Evolutionary conservation across 73 alveolate genomes (phyloP).

Genomic region (Urostyla sp.): DNA sequence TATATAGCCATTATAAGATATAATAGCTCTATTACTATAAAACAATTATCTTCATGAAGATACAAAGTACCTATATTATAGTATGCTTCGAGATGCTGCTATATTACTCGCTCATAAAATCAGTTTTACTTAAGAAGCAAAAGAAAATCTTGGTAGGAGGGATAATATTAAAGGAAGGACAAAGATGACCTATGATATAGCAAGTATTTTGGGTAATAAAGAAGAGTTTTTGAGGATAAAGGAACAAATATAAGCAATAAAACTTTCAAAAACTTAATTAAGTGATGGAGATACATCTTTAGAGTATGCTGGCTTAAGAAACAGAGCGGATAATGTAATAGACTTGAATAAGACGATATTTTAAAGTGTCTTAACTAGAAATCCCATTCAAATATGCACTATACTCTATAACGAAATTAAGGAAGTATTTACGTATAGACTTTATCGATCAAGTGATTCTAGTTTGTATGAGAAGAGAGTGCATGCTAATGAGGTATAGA

Average conservation of each 20-base stretch:
- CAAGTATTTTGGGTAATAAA: constrained; percentile 11
- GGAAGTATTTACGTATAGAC: constrained; percentile 62
- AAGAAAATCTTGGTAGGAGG: constrained; percentile 47
- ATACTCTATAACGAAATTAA: constrained; percentile 61
- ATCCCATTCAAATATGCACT: constrained; percentile 64
- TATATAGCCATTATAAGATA: constrained; percentile 40
- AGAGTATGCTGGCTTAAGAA: constrained; percentile 6
- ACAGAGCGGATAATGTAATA: constrained; percentile 7
- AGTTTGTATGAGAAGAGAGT: constrained; percentile 53
- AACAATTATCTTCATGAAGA: constrained; percentile 46
- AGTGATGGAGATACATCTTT: background rate
- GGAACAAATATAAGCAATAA: constrained; percentile 3
- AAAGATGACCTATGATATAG: constrained; percentile 53
- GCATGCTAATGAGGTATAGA: constrained; percentile 3
- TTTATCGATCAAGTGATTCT: constrained; percentile 49
- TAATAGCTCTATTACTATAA: constrained; percentile 15
- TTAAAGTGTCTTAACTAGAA: constrained; percentile 49
- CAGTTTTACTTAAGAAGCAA: constrained; percentile 56
- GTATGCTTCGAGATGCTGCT: constrained; percentile 67
- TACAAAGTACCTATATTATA: constrained; percentile 44
- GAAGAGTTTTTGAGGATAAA: background rate
- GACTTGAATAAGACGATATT: constrained; percentile 49
- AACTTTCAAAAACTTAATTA: background rate
- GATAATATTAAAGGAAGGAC: no score
- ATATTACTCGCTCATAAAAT: constrained; percentile 57